Percentiles rank a stretch among this genome's conserved stretches.
Evolutionary conservation across 148 eudicot species (phyloP).

Genomic region (Mesembryanthemum crystallinum): DNA sequence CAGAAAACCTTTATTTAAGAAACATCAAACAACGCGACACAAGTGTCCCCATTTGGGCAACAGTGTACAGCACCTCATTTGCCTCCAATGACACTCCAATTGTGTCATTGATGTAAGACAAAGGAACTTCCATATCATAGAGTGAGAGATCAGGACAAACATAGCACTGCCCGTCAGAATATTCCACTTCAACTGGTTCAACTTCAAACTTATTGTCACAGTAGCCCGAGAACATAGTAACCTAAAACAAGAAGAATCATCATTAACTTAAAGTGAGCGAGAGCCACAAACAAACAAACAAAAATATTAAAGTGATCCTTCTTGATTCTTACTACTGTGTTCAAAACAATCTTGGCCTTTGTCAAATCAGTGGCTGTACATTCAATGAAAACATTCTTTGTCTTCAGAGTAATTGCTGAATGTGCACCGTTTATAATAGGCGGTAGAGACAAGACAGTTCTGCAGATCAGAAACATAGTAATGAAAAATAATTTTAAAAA

Average conservation of each 20-base stretch:
- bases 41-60: background rate
- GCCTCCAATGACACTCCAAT: conserved; percentile 74
- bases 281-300: conserved; percentile 11
- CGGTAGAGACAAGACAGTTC: conserved; percentile 91
- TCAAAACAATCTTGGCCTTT: conserved; percentile 87
- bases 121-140: conserved; percentile 70
- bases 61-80: conserved; percentile 50
- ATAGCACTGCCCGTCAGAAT: conserved; percentile 64
- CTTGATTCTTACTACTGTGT: conserved; percentile 62
- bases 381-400: conserved; percentile 91
- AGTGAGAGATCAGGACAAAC: conserved; percentile 72
- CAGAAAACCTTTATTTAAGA: background rate
- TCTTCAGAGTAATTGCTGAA: conserved; percentile 84
- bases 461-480: conserved; percentile 36
- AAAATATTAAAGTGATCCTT: background rate
- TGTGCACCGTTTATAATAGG: conserved; percentile 95
- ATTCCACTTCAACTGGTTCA: conserved; percentile 86
- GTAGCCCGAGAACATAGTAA: conserved; percentile 84
- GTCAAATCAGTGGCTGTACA: conserved; percentile 98
- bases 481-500: background rate
- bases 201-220: conserved; percentile 79
- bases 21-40: background rate
- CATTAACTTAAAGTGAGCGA: conserved; percentile 17
- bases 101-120: conserved; percentile 67
- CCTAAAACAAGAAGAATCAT: conserved; percentile 44